These are phyloP conservation scores for Allomyces arbusculus DNA, from an alignment of 192 early-diverging fungal species.

Conservation along the genomic window DNA sequence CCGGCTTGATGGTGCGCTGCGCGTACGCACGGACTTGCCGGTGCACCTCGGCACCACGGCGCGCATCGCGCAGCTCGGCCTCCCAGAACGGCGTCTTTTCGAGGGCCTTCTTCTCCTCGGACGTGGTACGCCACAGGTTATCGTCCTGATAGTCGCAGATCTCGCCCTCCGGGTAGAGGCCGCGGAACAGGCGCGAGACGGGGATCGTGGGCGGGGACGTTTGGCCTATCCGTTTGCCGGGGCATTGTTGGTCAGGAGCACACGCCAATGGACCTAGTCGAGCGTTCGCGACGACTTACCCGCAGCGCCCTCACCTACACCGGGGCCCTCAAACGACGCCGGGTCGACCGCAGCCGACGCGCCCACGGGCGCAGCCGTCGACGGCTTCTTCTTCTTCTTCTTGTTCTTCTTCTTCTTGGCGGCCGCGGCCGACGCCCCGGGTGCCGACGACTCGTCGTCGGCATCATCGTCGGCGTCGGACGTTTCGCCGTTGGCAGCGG, in stretches of 20 bases:
- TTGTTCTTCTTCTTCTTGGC: conserved; percentile 26
- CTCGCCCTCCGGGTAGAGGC: conserved; percentile 64
- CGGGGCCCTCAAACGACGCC: conserved; percentile 1
- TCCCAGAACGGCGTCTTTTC: conserved; percentile 40
- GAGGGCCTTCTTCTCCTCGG: conserved; percentile 73
- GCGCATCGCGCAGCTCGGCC: conserved; percentile 58
- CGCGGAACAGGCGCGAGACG: conserved; percentile 61
- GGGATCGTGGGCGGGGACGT: conserved; percentile 37
- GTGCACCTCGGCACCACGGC: conserved; percentile 86
- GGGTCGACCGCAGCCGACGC: not conserved
- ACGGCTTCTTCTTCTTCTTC: conserved; percentile 22
- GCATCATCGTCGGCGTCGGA: conserved; percentile 6
- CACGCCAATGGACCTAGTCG: not conserved
- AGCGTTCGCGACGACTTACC: too few relatives aligned
- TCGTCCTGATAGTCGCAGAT: conserved; percentile 69
- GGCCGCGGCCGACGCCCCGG: conserved; percentile 3
- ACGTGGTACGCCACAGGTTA: conserved; percentile 72
- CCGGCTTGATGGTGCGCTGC: conserved; percentile 63
- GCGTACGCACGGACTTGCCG: conserved; percentile 73
- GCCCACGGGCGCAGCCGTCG: conserved; percentile 1
- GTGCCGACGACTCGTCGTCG: not conserved
- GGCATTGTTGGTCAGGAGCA: not conserved
- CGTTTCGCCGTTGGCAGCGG: conserved; percentile 2
- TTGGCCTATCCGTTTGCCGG: conserved; percentile 5
- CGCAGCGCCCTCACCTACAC: not conserved